These are phyloP conservation scores for Hydnomerulius pinastri DNA, from an alignment of 768 basidiomycete genomes.

Conservation along the genomic window DNA sequence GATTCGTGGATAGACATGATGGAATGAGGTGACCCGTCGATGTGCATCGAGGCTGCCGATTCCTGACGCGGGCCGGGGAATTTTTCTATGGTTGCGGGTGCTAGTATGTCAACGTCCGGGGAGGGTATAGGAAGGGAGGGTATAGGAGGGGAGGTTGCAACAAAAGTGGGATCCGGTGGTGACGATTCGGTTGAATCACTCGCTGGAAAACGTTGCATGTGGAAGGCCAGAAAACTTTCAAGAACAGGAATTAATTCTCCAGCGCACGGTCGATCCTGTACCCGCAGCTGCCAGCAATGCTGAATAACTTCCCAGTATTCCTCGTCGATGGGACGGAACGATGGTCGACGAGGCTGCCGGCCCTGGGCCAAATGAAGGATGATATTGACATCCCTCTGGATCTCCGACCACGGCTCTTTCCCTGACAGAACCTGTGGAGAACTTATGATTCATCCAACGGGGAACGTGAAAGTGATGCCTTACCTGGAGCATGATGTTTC, in stretches of 20 bases:
- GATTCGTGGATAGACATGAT: too few species aligned
- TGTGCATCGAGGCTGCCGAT: too few species aligned
- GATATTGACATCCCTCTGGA: not conserved
- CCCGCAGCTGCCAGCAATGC: conserved; percentile 3
- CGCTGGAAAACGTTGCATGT: too few species aligned
- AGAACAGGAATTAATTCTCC: not conserved
- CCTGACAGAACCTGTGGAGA: conserved; percentile 24
- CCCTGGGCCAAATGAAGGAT: conserved; percentile 8
- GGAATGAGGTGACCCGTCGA: too few species aligned
- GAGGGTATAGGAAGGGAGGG: too few species aligned
- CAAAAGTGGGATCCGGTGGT: too few species aligned
- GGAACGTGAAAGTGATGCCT: not conserved
- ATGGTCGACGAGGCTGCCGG: conserved; percentile 2
- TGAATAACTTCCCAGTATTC: conserved; percentile 11
- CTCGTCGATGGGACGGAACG: conserved; percentile 2
- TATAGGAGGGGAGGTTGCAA: too few species aligned
- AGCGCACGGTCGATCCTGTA: conserved; percentile 1
- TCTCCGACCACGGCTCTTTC: conserved; percentile 12
- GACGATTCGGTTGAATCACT: too few species aligned
- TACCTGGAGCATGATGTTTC: conserved; percentile 34
- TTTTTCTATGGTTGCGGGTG: too few species aligned
- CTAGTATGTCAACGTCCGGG: too few species aligned
- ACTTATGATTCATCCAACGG: not conserved
- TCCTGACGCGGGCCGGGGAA: too few species aligned
- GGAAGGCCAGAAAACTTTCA: not conserved